Evolutionary conservation across 2,329 filamentous ascomycete species (phyloP), one percentile per base, ranked within the genome.

Genomic region (Aspergillus pseudoterreus): DNA sequence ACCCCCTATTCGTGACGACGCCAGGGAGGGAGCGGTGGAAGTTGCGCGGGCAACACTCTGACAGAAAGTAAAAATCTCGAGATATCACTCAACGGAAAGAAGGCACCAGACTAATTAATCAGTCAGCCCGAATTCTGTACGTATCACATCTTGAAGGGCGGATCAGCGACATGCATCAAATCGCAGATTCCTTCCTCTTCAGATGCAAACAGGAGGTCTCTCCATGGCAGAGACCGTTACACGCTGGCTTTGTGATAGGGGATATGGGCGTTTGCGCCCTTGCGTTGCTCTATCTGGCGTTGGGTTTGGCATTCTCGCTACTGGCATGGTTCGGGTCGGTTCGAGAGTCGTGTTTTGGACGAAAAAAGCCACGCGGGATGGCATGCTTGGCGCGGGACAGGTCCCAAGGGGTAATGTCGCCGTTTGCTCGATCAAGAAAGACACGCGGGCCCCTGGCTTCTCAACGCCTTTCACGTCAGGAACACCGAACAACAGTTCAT

Each of bases 321-420:
- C 48, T 48, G 38, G 38, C 49, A 52, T 54, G 41, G 36, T 45
- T 52, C 50, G 47, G 47, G 35, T 55, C 45, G 52, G 57, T 54
- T 58, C 52, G 44, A 55, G 46, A 57, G 49, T 49, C 35, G 45
- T 53, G 45, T 35, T 39, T 47, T 45, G 43, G 51, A 49, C 33
- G 35, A 47, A 41, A 35, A 39, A n/a, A 43, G 33, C 49, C 52
- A 55, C 33, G 49, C 55, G 55, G 50, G 41, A 47, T 43, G 42
- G 45, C 33, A 45, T 52, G 49, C 45, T 52, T 54, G 45, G 45
- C 46, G 32, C 12, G 6, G 15, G 32, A 39, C 8, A 11, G 3
- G 45, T 12, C 12, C 22, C 22, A 22, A 22, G 12, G 39, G 27
- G 11, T 35, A 15, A 19, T 43, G 21, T 30, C 17, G 30, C 12